Base-by-base conservation (phyloP, 257 asterid genomes). In the Lycium ferocissimum region DNA sequence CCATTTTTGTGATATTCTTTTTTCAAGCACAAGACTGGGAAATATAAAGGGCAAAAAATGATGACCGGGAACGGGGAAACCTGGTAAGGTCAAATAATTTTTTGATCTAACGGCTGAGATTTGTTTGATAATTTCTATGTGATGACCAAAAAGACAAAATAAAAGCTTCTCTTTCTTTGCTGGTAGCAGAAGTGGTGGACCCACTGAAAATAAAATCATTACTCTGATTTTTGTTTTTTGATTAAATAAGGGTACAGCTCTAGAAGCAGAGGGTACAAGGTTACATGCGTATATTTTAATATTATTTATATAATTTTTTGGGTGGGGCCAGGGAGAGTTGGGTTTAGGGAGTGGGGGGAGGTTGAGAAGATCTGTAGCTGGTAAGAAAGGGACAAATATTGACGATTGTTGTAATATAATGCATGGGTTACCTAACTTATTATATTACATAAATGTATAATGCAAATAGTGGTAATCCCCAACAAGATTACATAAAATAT, bases 1-100 rank as follows among this genome's bases (percentile, higher is more conserved):
- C 94, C 96, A 94, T 92, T 62, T 62, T 56, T 7, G 61, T 26
- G 66, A 47, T 76, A 51, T 63, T 22, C 20, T 1, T 62, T 20
- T 20, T 26, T 1, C 1, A 65, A 17, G 63, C 20, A 51, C 54
- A 3, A n/a, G 20, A 7, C n/a, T 3, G 87, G 83, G 81, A 66
- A 84, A 90, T 91, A 88, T 88, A 82, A 6, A 17, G 86, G 87
- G 3, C 82, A n/a, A 6, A 83, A 53, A 69, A 38, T 38, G 26
- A 35, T 69, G 53, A 69, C 78, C 13, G 51, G 87, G 87, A 84
- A 81, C 92, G 85, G 89, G 89, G 61, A 73, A 15, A 86, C 72
- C 83, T 83, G 89, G 87, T 83, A 5, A 82, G 51, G 94, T 92
- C 94, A 93, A 91, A 91, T 9, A 2, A 6, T 10, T 1, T 2